Evolutionary conservation across 2,329 filamentous ascomycete genomes (phyloP).

Genomic region (Trichothecium roseum): DNA sequence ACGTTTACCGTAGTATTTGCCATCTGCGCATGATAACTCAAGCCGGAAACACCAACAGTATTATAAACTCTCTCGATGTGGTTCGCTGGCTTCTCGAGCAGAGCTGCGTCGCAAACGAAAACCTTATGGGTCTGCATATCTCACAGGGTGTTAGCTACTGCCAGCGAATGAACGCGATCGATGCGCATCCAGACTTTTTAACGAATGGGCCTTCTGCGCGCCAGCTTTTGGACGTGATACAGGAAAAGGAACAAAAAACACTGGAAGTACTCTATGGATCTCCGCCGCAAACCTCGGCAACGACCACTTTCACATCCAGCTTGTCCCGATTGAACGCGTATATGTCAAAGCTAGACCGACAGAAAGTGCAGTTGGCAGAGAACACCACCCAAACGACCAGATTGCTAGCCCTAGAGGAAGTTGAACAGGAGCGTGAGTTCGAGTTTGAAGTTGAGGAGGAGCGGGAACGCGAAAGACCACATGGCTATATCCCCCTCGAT

Average conservation of each 20-base stretch:
- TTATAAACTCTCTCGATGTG: constrained; percentile 9
- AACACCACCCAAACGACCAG: too few species aligned
- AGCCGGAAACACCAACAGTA: not conserved
- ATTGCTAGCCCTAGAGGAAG: constrained; percentile 49
- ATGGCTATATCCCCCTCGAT: constrained; percentile 23
- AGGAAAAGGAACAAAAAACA: constrained; percentile 31
- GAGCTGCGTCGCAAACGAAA: constrained; percentile 48
- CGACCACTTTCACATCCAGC: too few species aligned
- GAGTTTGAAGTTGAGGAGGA: constrained; percentile 47
- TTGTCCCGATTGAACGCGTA: too few species aligned
- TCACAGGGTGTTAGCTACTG: constrained; percentile 54
- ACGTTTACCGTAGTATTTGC: constrained; percentile 51
- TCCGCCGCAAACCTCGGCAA: constrained; percentile 4
- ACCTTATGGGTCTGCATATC: constrained; percentile 46
- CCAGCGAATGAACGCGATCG: constrained; percentile 37
- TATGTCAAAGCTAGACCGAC: too few species aligned
- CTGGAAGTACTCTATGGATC: not conserved
- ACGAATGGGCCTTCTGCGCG: constrained; percentile 27
- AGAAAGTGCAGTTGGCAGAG: too few species aligned
- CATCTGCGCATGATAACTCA: constrained; percentile 21
- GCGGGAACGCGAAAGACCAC: constrained; percentile 39
- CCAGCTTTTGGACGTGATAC: constrained; percentile 14
- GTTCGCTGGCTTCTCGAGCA: constrained; percentile 54
- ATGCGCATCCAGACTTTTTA: constrained; percentile 30
- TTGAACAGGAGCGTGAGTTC: constrained; percentile 48